These are phyloP conservation scores for Striga asiatica DNA, from an alignment of 257 asterid genomes.

Conservation along the genomic window DNA sequence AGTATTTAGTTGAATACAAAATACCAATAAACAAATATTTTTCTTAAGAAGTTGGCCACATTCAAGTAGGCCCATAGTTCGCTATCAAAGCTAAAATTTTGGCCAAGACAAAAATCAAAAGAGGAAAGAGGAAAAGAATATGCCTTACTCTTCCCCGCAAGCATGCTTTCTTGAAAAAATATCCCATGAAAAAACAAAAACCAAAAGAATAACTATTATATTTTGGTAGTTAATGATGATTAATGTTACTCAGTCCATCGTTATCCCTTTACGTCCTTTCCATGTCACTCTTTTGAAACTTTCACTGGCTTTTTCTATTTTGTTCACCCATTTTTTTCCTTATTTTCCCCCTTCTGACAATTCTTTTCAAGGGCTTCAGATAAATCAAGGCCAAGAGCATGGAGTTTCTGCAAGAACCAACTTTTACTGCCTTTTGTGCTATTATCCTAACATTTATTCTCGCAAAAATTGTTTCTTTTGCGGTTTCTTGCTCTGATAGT, in stretches of 20 bases:
- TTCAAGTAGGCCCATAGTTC: slow-evolving; percentile 14
- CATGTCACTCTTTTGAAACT: slow-evolving; percentile 19
- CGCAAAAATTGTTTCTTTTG: slow-evolving; percentile 40
- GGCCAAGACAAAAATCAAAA: slow-evolving; percentile 11
- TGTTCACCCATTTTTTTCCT: not conserved
- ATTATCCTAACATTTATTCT: slow-evolving; percentile 29
- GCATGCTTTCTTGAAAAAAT: slow-evolving; percentile 25
- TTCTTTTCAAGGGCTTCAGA: not conserved
- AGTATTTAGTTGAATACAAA: too few species aligned
- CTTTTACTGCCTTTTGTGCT: slow-evolving; percentile 32
- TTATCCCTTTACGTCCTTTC: slow-evolving; percentile 16
- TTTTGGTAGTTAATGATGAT: slow-evolving; percentile 13
- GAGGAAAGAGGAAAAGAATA: slow-evolving; percentile 35
- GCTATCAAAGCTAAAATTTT: slow-evolving; percentile 14
- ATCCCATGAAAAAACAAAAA: not conserved
- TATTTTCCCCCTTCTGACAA: slow-evolving; percentile 17
- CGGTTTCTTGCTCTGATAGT: slow-evolving; percentile 16
- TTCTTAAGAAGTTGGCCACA: too few species aligned
- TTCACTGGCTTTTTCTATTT: slow-evolving; percentile 19
- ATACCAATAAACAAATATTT: too few species aligned
- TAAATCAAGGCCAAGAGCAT: slow-evolving; percentile 17
- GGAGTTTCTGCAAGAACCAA: slow-evolving; percentile 40
- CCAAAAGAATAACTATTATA: slow-evolving; percentile 3
- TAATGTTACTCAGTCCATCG: slow-evolving; percentile 15
- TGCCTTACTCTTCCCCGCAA: slow-evolving; percentile 48